phyloP scores from a whole-genome alignment of 2,329 filamentous ascomycete species.

The Fusarium floridanum region DNA sequence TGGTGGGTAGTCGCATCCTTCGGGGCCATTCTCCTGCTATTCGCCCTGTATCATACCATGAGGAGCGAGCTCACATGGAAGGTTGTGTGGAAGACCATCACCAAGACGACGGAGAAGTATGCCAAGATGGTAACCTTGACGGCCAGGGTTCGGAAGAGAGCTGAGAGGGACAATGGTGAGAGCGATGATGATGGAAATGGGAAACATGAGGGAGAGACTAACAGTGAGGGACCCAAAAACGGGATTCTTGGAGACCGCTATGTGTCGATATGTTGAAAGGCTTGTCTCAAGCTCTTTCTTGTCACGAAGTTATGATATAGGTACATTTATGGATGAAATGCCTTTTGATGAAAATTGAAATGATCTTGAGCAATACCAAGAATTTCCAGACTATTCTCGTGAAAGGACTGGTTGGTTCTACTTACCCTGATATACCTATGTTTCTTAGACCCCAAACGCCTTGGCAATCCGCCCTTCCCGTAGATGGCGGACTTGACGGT shows the following conservation, averaged over 20 bases:
- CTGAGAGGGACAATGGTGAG: background rate
- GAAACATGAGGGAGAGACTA: background rate
- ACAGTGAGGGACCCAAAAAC: background rate
- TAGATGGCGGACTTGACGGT: background rate
- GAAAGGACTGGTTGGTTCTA: background rate
- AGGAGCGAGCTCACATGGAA: background rate
- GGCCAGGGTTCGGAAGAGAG: background rate
- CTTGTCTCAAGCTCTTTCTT: background rate
- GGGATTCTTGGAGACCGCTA: background rate
- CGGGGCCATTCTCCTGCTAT: constrained; percentile 17
- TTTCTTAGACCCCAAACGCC: no score
- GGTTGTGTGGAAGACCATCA: background rate
- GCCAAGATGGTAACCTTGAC: background rate
- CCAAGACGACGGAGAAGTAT: background rate
- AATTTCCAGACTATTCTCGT: background rate
- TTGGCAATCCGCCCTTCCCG: no score
- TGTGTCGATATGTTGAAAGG: background rate
- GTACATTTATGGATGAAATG: background rate
- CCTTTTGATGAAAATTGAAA: background rate
- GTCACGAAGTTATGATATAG: background rate
- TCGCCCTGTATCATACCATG: background rate
- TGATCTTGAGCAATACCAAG: background rate
- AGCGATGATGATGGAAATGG: background rate
- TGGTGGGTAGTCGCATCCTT: constrained; percentile 1
- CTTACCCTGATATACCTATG: background rate